Base-by-base conservation (phyloP, 257 asterid genomes). In the Eucommia ulmoides region DNA sequence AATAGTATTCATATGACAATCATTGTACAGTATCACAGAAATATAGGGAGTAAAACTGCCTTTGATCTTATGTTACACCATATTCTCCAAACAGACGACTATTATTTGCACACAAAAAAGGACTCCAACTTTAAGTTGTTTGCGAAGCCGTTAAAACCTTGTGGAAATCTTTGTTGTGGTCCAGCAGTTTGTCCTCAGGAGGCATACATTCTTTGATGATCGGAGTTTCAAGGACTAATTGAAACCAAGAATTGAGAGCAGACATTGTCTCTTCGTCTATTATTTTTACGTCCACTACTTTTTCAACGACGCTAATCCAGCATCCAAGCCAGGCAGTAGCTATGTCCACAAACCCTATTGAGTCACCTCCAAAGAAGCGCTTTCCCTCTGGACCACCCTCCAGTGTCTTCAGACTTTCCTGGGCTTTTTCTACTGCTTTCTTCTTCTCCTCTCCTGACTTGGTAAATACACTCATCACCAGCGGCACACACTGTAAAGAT, bases 261-360 rank as follows among this genome's bases (percentile, higher is more conserved):
- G 74, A 59, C 74, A 63, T 63, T 26, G 41, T 56, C 47, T 63
- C 70, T 18, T 60, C 60, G 41, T 58, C 66, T 3, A 68, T 23
- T 23, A 62, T 62, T 59, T 58, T 44, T 23, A 53, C 20, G 49
- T 44, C 45, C 24, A 53, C 50, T 22, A 52, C 33, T 51, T 67
- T 65, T 50, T 42, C 56, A 14, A 41, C 45, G 0, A 62, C 20
- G 20, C 55, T 56, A 56, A 46, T 65, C 73, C 65, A 67, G 48
- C 21, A 33, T 26, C 63, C 68, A 18, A 58, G 20, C 69, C 69
- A 62, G 24, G 59, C 66, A 0, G 21, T 23, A 9, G 62, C 63
- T 8, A 67, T 33, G 52, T 67, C 69, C 10, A 60, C 53, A 52
- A 49, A 67, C 7, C 69, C 65, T 9, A 67, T 54, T 46, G 42